Evolutionary conservation across 768 basidiomycete genomes (phyloP).

Genomic region (Asterophora lycoperdoides): DNA sequence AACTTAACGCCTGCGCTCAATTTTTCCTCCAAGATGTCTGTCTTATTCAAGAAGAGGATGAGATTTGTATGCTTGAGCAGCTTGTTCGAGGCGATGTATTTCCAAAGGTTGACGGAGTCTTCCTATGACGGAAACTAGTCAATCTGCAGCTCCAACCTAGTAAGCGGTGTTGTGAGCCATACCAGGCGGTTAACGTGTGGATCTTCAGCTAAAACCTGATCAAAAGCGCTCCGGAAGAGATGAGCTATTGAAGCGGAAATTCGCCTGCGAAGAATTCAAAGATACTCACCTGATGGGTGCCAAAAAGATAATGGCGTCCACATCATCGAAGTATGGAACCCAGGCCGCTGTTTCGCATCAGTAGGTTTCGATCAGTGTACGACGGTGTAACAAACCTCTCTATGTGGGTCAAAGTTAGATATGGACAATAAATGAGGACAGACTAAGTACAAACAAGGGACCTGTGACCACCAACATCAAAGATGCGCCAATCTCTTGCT

Average conservation of each 20-base stretch:
- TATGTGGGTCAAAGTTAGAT: slow-evolving; percentile 2
- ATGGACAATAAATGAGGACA: background rate
- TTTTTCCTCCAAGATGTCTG: slow-evolving; percentile 67
- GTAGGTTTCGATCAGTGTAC: background rate
- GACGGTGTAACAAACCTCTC: slow-evolving; percentile 13
- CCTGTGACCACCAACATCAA: slow-evolving; percentile 60
- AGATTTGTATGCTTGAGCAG: slow-evolving; percentile 68
- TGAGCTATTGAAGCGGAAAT: slow-evolving; percentile 1
- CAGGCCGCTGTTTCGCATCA: slow-evolving; percentile 41
- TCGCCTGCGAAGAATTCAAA: too few relatives aligned
- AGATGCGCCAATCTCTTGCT: slow-evolving; percentile 41
- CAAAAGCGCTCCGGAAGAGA: slow-evolving; percentile 45
- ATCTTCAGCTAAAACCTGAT: slow-evolving; percentile 67
- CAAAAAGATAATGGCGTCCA: slow-evolving; percentile 69
- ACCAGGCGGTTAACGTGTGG: slow-evolving; percentile 59
- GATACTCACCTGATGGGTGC: slow-evolving; percentile 52
- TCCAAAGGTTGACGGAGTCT: slow-evolving; percentile 76
- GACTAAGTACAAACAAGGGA: slow-evolving; percentile 48
- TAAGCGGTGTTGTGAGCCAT: slow-evolving; percentile 5
- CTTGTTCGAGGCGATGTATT: slow-evolving; percentile 64
- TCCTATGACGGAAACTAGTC: slow-evolving; percentile 38
- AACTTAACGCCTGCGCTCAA: slow-evolving; percentile 61
- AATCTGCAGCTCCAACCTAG: background rate
- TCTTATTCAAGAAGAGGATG: slow-evolving; percentile 80
- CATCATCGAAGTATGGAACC: slow-evolving; percentile 63